Evolutionary conservation across 176 grass and related monocot species (phyloP), one percentile per base, ranked within the genome.

Genomic region (Oryza punctata): DNA sequence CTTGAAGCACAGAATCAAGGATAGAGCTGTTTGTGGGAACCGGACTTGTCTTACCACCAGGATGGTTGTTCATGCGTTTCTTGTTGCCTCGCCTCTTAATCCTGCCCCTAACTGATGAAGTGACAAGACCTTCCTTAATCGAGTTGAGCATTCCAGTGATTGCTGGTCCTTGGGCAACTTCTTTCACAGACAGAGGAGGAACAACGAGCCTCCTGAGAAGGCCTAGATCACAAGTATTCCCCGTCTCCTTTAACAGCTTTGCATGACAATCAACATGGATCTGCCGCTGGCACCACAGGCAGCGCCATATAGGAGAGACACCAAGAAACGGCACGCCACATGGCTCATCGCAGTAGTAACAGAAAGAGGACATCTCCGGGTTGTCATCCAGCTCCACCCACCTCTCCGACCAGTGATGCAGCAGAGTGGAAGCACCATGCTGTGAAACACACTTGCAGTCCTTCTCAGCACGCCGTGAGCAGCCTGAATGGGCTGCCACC

Each of bases 331-430:
- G 85, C 49, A 94, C 85, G 1, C 90, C 78, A 44, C 94, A 94
- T 0, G 79, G 81, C 78, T 97, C 94, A 68, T 97, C 86, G 19
- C 94, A 97, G 81, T 92, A 94, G 73, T 80, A 91, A 14, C 94
- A 97, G 70, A 90, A 94, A 70, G 79, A 92, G 29, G 86, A 87
- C 41, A 86, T 89, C 84, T 91, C 88, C 9, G 73, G 72, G 69
- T 72, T 91, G 46, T 90, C 92, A n/a, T 90, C 75, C 28, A 87
- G 65, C 79, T 91, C 92, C 33, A 89, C 86, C 88, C 92, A 92
- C 85, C 88, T 91, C 87, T 94, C 92, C 0, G 94, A 97, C 94
- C 94, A 97, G 87, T 97, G 94, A 65, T 97, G 94, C 76, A 94
- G 84, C 87, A 92, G 54, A 12, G 87, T 74, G 25, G 81, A 66